phyloP scores from a whole-genome alignment of 2,329 filamentous ascomycete species.

The Diaporthe eres region DNA sequence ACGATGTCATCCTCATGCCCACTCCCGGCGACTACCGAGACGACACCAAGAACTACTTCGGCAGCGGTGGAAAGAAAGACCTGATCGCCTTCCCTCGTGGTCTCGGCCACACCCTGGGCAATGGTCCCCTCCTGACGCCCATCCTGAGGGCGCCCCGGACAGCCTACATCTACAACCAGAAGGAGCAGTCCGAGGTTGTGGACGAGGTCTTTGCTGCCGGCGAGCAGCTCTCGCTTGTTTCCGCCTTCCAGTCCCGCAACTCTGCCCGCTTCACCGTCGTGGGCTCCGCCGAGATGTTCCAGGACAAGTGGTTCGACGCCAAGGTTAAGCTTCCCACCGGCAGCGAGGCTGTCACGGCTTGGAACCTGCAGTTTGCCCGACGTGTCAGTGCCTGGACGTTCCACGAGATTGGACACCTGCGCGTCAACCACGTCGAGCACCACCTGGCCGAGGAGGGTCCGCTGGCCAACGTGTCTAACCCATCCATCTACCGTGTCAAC shows the following conservation, averaged over 20 bases:
- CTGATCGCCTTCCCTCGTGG: constrained; percentile 86
- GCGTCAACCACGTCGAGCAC: constrained; percentile 87
- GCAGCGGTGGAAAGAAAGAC: constrained; percentile 65
- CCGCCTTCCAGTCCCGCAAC: constrained; percentile 91
- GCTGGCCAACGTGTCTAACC: constrained; percentile 76
- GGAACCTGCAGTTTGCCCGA: constrained; percentile 88
- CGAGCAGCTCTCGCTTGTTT: constrained; percentile 86
- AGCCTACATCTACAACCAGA: constrained; percentile 94
- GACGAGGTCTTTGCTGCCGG: constrained; percentile 91
- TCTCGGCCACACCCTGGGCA: constrained; percentile 85
- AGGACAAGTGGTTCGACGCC: constrained; percentile 90
- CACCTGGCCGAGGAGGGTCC: constrained; percentile 70
- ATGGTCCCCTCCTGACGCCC: constrained; percentile 82
- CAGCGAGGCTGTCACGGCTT: constrained; percentile 70
- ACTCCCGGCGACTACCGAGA: constrained; percentile 75
- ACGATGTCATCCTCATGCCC: constrained; percentile 88
- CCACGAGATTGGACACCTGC: constrained; percentile 91
- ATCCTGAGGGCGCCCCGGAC: constrained; percentile 86
- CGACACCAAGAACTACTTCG: constrained; percentile 84
- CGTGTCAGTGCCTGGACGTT: constrained; percentile 95
- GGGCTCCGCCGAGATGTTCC: constrained; percentile 87
- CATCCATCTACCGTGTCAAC: constrained; percentile 94
- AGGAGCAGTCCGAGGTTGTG: constrained; percentile 80
- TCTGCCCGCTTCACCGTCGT: constrained; percentile 90
- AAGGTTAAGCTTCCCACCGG: constrained; percentile 75